Percentiles rank a stretch among this genome's conserved stretches.
Evolutionary conservation across 208 protist genomes (phyloP).

Genomic region (Herpetomonas tarakana): DNA sequence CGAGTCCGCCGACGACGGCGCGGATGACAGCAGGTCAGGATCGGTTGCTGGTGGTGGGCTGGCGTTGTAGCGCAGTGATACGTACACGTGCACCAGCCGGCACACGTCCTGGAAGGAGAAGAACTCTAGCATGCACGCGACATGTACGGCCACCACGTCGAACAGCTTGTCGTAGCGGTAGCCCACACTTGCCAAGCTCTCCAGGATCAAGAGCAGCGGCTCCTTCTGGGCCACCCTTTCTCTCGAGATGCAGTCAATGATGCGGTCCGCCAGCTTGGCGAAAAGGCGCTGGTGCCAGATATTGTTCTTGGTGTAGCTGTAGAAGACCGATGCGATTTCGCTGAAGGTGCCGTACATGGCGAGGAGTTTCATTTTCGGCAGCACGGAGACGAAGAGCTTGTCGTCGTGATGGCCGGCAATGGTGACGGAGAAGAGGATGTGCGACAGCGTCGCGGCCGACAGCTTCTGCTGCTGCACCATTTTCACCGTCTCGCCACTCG

Average conservation of each 20-base stretch:
- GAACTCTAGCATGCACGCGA: background rate
- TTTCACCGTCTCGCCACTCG: background rate
- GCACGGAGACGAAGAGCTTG: constrained; percentile 77
- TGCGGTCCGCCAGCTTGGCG: constrained; percentile 68
- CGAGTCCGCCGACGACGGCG: no score
- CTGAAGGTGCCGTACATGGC: constrained; percentile 68
- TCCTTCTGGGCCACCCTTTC: constrained; percentile 22
- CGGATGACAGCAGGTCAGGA: no score
- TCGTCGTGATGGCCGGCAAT: constrained; percentile 53
- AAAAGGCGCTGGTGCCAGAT: constrained; percentile 91
- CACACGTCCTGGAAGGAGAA: background rate
- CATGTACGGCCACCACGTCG: background rate
- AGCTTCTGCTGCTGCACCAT: constrained; percentile 51
- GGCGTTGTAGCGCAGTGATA: background rate
- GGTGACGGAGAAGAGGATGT: constrained; percentile 70
- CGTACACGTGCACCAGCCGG: constrained; percentile 1
- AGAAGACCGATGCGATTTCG: constrained; percentile 73
- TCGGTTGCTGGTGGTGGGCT: background rate
- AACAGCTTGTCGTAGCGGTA: constrained; percentile 14
- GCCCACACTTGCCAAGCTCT: constrained; percentile 48
- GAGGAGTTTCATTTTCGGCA: constrained; percentile 74
- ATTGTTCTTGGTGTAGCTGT: constrained; percentile 66
- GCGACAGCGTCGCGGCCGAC: constrained; percentile 61
- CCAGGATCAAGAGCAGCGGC: constrained; percentile 42
- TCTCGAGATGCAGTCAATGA: constrained; percentile 34